Percentiles rank a stretch among this genome's conserved stretches.
These are phyloP conservation scores for Solanum tacnaense DNA, from an alignment of 257 asterid genomes.

Conservation along the genomic window DNA sequence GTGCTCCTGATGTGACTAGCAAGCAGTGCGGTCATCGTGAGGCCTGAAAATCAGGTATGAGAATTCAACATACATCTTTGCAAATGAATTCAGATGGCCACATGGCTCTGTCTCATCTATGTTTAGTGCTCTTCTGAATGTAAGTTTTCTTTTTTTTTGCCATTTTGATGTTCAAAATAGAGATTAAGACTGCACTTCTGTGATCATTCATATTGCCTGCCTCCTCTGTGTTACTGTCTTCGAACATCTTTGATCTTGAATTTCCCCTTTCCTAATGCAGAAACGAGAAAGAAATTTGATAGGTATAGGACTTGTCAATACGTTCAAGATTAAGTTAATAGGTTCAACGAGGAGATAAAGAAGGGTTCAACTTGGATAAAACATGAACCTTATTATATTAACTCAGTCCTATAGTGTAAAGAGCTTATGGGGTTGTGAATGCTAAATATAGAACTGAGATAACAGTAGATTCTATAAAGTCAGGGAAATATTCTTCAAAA, in stretches of 20 bases:
- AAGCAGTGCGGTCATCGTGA: neutral
- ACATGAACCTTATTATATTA: neutral
- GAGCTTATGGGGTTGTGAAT: neutral
- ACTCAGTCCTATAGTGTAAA: neutral
- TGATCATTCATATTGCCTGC: neutral
- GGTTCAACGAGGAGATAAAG: neutral
- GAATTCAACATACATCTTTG: neutral
- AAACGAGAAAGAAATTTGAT: neutral
- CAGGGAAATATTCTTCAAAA: neutral
- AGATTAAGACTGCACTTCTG: neutral
- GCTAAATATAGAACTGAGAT: neutral
- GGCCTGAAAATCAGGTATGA: neutral
- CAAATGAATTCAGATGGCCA: neutral
- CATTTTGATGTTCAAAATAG: neutral
- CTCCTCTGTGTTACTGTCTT: neutral
- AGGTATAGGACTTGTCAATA: neutral
- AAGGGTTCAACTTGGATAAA: neutral
- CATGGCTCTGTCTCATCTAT: neutral
- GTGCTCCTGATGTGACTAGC: neutral
- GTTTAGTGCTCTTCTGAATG: neutral
- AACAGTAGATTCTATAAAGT: neutral
- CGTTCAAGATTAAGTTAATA: neutral
- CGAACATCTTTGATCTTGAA: neutral
- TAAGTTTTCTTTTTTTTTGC: neutral
- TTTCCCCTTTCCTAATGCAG: neutral